A percentile compares a stretch with the other conserved stretches of the same genome.
Conservation (phyloP, 2,329 filamentous ascomycete genomes). For the Cryphonectria carpinicola region DNA sequence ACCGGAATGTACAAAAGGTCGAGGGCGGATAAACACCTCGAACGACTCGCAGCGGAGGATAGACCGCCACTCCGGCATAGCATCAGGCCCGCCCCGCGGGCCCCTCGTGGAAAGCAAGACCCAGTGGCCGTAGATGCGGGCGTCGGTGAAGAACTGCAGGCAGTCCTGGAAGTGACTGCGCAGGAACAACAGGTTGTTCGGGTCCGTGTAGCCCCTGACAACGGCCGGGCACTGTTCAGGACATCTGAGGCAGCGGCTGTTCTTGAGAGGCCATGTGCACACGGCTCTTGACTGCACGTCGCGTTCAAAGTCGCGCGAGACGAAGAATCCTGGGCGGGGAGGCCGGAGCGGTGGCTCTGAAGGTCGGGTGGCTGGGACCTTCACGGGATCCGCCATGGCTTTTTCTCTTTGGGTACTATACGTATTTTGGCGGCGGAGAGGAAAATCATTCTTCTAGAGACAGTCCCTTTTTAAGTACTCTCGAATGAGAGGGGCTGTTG, state of each 20-base stretch:
- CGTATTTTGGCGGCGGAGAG: background rate
- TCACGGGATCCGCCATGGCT: background rate
- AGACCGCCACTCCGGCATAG: background rate
- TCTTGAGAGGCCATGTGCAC: background rate
- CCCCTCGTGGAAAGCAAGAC: background rate
- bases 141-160: background rate
- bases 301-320: background rate
- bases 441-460: background rate
- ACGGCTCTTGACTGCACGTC: background rate
- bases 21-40: background rate
- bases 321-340: background rate
- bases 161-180: background rate
- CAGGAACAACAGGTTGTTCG: background rate
- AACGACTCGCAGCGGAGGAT: background rate
- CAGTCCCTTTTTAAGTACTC: background rate
- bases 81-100: no score
- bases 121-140: background rate
- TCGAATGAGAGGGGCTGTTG: background rate
- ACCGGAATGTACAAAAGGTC: no score
- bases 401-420: background rate
- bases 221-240: background rate
- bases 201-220: background rate
- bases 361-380: background rate
- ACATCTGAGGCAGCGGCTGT: background rate
- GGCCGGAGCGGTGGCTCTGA: background rate